Evolutionary conservation across 2,329 filamentous ascomycete genomes (phyloP).

Genomic region (Elsinoe batatas): DNA sequence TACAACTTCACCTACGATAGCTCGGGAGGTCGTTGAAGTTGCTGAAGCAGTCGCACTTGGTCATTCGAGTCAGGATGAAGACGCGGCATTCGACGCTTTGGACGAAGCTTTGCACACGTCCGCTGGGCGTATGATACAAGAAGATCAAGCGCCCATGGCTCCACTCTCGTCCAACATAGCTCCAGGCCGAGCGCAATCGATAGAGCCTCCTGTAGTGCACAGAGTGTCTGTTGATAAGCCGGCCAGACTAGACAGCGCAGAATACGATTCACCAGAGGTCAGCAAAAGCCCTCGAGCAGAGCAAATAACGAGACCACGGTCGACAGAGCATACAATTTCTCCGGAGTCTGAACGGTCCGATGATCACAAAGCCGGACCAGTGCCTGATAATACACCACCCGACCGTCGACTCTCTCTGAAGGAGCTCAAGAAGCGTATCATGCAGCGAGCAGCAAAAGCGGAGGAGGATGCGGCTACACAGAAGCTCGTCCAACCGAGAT

Average conservation of each 20-base stretch:
- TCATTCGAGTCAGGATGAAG: constrained; percentile 11
- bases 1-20: neutral
- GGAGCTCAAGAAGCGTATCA: neutral
- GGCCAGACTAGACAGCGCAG: neutral
- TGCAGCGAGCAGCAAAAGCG: neutral
- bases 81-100: constrained; percentile 10
- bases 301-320: too few relatives aligned
- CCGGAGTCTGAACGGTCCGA: too few relatives aligned
- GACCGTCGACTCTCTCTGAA: neutral
- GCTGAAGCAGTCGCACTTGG: constrained; percentile 8
- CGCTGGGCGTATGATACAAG: neutral
- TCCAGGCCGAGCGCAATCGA: neutral
- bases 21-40: constrained; percentile 1
- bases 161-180: neutral
- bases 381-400: too few relatives aligned
- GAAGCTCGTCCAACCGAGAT: neutral
- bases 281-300: too few relatives aligned
- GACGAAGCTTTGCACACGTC: constrained; percentile 13
- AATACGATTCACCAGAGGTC: too few relatives aligned
- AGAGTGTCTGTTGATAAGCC: neutral
- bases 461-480: neutral
- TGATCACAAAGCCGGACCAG: neutral
- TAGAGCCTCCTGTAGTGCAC: neutral
- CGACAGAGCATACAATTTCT: too few relatives aligned
- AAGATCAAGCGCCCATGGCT: neutral